These are phyloP conservation scores for Solanum verrucosum DNA, from an alignment of 257 asterid species.

Conservation along the genomic window DNA sequence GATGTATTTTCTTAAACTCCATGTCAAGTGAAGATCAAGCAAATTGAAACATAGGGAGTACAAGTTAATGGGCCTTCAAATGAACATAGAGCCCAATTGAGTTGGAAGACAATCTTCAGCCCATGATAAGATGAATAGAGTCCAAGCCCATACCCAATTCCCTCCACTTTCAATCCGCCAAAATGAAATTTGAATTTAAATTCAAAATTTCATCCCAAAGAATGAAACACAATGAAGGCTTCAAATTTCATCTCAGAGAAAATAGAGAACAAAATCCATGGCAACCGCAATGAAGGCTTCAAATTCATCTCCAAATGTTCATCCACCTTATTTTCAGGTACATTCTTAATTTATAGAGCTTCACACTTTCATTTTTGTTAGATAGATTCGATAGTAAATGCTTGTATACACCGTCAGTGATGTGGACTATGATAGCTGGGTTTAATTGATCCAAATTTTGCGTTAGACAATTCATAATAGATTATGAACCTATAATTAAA, in stretches of 20 bases:
- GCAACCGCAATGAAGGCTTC: background rate
- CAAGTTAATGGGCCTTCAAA: background rate
- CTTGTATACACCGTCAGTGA: background rate
- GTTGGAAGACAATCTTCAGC: background rate
- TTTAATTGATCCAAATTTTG: background rate
- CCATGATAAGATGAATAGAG: background rate
- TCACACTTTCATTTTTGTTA: background rate
- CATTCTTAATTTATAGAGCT: background rate
- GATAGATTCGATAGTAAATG: background rate
- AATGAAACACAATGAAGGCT: background rate
- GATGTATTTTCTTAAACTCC: too few relatives aligned
- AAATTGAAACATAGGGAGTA: background rate
- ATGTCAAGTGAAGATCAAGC: background rate
- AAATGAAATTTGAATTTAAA: slow-evolving; percentile 5
- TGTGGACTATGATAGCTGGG: background rate
- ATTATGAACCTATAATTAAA: background rate
- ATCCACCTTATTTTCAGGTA: background rate
- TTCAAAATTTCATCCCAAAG: background rate
- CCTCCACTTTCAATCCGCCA: background rate
- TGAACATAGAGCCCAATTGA: background rate
- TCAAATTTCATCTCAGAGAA: background rate
- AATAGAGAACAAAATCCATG: slow-evolving; percentile 11
- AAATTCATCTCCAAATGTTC: slow-evolving; percentile 8
- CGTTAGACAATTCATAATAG: background rate
- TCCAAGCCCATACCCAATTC: background rate